Percentiles rank a stretch among this genome's conserved stretches.
phyloP scores from a whole-genome alignment of 1,139 yeast genomes.

The Tardiomyces blankii region DNA sequence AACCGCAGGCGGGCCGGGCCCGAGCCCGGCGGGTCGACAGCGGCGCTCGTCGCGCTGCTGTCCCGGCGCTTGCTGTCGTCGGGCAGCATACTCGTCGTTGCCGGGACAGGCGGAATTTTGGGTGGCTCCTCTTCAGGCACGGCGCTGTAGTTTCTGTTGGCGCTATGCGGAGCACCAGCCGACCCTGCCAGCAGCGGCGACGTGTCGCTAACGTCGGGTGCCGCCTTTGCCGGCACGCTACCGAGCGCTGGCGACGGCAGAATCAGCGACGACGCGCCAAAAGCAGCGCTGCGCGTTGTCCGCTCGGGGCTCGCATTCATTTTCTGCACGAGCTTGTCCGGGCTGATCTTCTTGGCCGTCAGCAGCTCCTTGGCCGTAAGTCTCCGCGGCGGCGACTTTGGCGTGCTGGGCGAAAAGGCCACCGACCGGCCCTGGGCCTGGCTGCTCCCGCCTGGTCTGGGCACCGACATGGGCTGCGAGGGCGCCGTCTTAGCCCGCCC shows the following conservation, averaged over 20 bases:
- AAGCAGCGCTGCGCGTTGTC: too few relatives aligned
- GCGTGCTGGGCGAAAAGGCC: neutral
- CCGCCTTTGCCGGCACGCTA: conserved; percentile 1
- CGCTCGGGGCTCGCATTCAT: conserved; percentile 1
- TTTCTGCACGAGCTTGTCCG: conserved; percentile 6
- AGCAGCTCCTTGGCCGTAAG: conserved; percentile 2
- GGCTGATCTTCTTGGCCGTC: conserved; percentile 2
- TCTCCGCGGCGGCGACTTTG: neutral
- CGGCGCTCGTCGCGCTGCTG: neutral
- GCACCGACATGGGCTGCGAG: neutral
- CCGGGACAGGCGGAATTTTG: too few relatives aligned
- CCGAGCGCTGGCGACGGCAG: conserved; percentile 11
- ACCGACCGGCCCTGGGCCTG: neutral
- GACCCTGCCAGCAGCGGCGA: neutral
- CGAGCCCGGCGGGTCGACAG: conserved; percentile 1
- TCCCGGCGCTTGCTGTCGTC: neutral
- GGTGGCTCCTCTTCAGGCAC: neutral
- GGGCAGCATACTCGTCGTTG: neutral
- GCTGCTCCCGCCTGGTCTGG: neutral
- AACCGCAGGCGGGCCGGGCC: neutral
- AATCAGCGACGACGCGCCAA: conserved; percentile 6
- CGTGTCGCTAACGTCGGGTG: neutral
- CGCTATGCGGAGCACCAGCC: neutral
- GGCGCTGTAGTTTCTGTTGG: conserved; percentile 1
- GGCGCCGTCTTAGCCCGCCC: conserved; percentile 1